Evolutionary conservation across 129 eudicot genomes (phyloP).

Genomic region (Artemisia annua): DNA sequence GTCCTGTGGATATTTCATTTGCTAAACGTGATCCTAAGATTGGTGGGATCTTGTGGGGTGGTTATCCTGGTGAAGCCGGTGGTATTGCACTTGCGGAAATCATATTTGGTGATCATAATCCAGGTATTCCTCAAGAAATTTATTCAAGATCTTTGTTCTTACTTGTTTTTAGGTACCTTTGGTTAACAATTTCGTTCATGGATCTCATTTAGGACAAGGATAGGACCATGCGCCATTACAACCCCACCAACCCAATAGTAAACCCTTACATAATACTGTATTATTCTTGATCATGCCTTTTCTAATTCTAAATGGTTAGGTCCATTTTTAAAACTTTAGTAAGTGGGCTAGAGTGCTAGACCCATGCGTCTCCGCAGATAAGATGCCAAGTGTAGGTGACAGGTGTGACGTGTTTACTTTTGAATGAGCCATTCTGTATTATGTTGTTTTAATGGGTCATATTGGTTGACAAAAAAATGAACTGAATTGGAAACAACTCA

Average conservation of each 20-base stretch:
- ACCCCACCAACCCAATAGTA: no score
- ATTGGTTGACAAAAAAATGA: neutral
- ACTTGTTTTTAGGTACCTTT: neutral
- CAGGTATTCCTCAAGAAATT: slow-evolving; percentile 48
- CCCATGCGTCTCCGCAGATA: no score
- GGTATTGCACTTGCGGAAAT: slow-evolving; percentile 79
- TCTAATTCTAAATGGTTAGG: neutral
- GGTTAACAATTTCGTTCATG: neutral
- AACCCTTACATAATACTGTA: no score
- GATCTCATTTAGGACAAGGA: slow-evolving; percentile 3
- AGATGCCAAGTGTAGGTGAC: no score
- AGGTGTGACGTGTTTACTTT: no score
- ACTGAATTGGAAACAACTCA: neutral
- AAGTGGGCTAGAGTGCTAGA: no score
- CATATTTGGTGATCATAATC: slow-evolving; percentile 93
- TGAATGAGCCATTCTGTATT: no score
- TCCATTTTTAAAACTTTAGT: no score
- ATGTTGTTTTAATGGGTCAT: neutral
- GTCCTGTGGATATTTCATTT: slow-evolving; percentile 84
- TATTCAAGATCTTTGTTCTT: neutral
- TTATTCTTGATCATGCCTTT: neutral
- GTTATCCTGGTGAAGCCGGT: slow-evolving; percentile 97
- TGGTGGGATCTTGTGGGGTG: slow-evolving; percentile 93
- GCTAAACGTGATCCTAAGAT: slow-evolving; percentile 76
- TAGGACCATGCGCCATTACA: no score